Evolutionary conservation across 805 yeast genomes (phyloP), one percentile per base, ranked within the genome.

Genomic region (Hanseniaspora lachancei): DNA sequence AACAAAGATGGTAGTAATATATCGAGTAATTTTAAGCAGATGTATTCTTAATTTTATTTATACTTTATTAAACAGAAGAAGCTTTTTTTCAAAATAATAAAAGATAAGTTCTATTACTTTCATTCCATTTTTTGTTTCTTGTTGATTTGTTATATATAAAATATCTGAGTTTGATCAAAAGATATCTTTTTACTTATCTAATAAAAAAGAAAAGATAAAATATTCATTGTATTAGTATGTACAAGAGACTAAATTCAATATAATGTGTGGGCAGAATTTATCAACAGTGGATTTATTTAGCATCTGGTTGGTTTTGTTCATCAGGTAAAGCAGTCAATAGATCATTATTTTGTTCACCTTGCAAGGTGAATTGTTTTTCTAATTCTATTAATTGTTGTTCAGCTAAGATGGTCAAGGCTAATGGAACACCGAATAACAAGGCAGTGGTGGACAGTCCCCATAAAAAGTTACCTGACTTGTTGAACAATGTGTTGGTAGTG

Each of bases 351-450:
- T 89, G 84, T 59, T 84, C 82, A 69, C 82, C 84, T 70, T 84
- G 91, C 66, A 84, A 73, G 57, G 84, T 80, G 77, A 88, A 82
- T 68, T 89, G 93, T 74, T 86, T 88, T 75, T 89, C 97, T 83
- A 87, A 78, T 74, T 89, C 97, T 67, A 83, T 81, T 69, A 89
- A 78, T 74, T 91, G 97, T 68, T 89, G 95, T 74, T 91, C 97
- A 58, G 89, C 82, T 64, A 93, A 76, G 63, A 93, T 86, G 54
- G 96, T 84, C 64, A 93, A 75, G 9, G 96, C 82, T 63, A 87
- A 77, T 60, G 99, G 99, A 48, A 89, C 95, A 68, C 96, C 97
- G 63, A 93, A 74, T 60, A 93, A 77, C 63, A 93, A 73, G 43
- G 86, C 81, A 43, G 93, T 79, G 13, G 97, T 82, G 13, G 96